These are phyloP conservation scores for Camellia oleifera DNA, from an alignment of 179 eudicot species.

Conservation along the genomic window DNA sequence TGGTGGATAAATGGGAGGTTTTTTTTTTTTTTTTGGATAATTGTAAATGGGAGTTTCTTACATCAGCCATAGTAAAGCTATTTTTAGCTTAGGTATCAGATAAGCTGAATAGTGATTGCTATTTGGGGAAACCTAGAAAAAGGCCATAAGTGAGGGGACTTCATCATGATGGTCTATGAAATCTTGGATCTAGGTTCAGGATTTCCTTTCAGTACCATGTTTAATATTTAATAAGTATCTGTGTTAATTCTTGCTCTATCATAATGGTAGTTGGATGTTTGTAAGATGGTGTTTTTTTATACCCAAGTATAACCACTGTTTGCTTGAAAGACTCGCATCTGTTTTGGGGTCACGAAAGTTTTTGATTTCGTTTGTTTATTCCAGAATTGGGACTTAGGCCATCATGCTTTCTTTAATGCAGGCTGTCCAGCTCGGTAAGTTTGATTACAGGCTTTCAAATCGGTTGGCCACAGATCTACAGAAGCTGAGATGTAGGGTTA, in stretches of 20 bases:
- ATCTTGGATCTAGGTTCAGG: neutral
- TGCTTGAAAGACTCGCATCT: neutral
- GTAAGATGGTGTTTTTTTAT: neutral
- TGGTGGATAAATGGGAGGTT: neutral
- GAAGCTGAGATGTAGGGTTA: constrained; percentile 80
- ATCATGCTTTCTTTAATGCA: constrained; percentile 30
- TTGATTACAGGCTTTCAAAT: constrained; percentile 83
- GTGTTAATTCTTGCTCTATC: neutral
- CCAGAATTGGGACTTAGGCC: neutral
- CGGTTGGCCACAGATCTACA: constrained; percentile 57
- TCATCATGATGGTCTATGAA: neutral
- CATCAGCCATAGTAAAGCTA: neutral
- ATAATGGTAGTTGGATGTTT: neutral
- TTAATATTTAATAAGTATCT: neutral
- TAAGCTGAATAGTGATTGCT: neutral
- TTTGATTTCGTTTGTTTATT: neutral
- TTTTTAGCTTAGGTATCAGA: neutral
- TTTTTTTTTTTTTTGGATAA: neutral
- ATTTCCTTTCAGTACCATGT: neutral
- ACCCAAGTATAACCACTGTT: neutral
- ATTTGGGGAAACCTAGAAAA: neutral
- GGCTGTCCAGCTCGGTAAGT: constrained; percentile 87
- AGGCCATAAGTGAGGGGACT: neutral
- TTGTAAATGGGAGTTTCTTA: neutral
- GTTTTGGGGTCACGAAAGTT: neutral